Evolutionary conservation across 164 flowering plant species (phyloP), one percentile per base, ranked within the genome.

Genomic region (Chimonanthus salicifolius): DNA sequence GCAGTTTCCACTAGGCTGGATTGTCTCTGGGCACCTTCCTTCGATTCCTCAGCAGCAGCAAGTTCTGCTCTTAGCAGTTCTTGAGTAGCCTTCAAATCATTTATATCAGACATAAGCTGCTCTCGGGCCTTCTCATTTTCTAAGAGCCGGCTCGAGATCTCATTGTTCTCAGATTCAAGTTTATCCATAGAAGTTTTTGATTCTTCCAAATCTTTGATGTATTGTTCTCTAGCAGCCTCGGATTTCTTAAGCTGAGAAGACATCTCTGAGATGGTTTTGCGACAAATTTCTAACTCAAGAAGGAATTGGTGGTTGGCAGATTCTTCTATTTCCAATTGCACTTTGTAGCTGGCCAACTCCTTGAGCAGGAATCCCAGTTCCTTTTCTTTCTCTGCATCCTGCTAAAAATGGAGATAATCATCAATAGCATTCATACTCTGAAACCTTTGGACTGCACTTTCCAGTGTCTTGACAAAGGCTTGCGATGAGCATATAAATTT

Each of bases 301-400:
- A 87, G 80, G 9, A 82, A 80, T 78, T 90, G 89, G 83, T 69
- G 77, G 80, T 82, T 49, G 65, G 84, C 84, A 45, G 85, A 79
- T 13, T 88, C 88, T 68, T 79, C 85, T 20, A 85, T 87, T 82
- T 88, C 95, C 47, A 88, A 67, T 72, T 86, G 88, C 78, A 87
- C 82, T 80, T 83, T 90, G 81, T 76, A 79, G 73, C 76, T 85
- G 16, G 91, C 84, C 69, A 87, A 72, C 49, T 88, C 86, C 80
- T 83, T 87, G 3, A 70, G 67, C n/a, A 87, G 45, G 49, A 54
- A 72, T 18, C 84, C 85, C 7, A 78, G 49, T 69, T 83, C 84
- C 67, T 68, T 80, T 48, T 85, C 84, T 68, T 75, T 80, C 60
- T 77, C 85, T 15, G 45, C 15, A 67, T 80, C 84, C 78, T 58